phyloP scores from a whole-genome alignment of 2,329 filamentous ascomycete species.

The Escovopsis sp. region DNA sequence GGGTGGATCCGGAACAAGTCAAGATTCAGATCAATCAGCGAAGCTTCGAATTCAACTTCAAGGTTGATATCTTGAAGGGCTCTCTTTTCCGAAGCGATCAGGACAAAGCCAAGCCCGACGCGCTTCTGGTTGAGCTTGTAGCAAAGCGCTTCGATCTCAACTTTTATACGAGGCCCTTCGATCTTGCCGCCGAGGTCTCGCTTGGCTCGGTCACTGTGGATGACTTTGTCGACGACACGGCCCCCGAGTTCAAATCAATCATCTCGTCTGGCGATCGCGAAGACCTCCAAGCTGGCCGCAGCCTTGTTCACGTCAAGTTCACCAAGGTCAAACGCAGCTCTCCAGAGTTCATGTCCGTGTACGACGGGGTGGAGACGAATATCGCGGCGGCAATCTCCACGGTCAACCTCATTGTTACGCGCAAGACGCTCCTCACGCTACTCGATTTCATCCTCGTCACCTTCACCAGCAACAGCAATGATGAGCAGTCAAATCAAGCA shows the following conservation, averaged over 20 bases:
- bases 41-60: conserved; percentile 93
- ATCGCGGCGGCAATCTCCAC: conserved; percentile 84
- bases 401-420: conserved; percentile 88
- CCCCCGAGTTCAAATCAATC: conserved; percentile 90
- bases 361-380: conserved; percentile 88
- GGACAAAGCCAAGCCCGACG: conserved; percentile 59
- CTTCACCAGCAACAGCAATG: conserved; percentile 53
- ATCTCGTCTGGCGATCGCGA: conserved; percentile 67
- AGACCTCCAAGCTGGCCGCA: conserved; percentile 62
- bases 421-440: conserved; percentile 80
- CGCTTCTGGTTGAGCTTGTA: conserved; percentile 77
- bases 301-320: conserved; percentile 81
- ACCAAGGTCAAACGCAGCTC: conserved; percentile 79
- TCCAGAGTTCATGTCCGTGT: conserved; percentile 82
- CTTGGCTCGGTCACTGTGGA: conserved; percentile 79
- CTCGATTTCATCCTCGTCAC: conserved; percentile 90
- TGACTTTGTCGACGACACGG: conserved; percentile 82
- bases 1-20: conserved; percentile 38
- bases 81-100: conserved; percentile 81
- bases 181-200: conserved; percentile 86
- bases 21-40: conserved; percentile 59
- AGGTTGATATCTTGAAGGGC: conserved; percentile 83
- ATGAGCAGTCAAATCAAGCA: conserved; percentile 21
- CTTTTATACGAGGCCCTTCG: conserved; percentile 76
- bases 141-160: conserved; percentile 79